Evolutionary conservation across 805 yeast species (phyloP).

Genomic region (Zygosaccharomyces gambellarensis): DNA sequence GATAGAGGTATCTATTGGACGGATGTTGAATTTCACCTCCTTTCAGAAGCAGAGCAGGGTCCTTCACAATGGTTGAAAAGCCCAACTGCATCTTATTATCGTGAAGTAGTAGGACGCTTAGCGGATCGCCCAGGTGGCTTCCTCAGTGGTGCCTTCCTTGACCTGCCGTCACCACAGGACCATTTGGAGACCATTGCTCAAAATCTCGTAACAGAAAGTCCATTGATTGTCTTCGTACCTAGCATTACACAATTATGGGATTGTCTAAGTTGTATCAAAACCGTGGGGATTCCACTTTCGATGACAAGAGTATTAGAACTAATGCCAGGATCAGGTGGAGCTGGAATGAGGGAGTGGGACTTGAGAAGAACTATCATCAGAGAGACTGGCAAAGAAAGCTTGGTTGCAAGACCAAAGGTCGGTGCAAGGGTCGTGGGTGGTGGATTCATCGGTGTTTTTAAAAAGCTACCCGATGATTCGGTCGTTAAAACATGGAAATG

Average conservation of each 20-base stretch:
- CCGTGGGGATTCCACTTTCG: slow-evolving; percentile 33
- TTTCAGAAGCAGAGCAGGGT: slow-evolving; percentile 27
- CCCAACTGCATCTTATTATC: slow-evolving; percentile 13
- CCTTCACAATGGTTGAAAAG: slow-evolving; percentile 40
- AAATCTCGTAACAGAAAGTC: slow-evolving; percentile 39
- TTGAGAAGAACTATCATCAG: slow-evolving; percentile 38
- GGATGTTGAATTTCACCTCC: slow-evolving; percentile 44
- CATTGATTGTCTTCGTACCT: slow-evolving; percentile 44
- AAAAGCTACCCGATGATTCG: slow-evolving; percentile 25
- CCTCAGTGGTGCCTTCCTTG: slow-evolving; percentile 43
- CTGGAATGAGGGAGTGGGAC: slow-evolving; percentile 51
- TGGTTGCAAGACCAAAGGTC: slow-evolving; percentile 48
- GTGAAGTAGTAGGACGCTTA: slow-evolving; percentile 18
- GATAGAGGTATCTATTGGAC: slow-evolving; percentile 40
- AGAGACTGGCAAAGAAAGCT: slow-evolving; percentile 38
- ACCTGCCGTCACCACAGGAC: slow-evolving; percentile 42
- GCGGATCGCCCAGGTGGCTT: slow-evolving; percentile 24
- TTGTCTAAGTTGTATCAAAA: slow-evolving; percentile 33
- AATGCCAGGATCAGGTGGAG: slow-evolving; percentile 43
- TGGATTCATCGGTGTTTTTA: slow-evolving; percentile 46
- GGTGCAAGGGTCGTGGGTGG: slow-evolving; percentile 47
- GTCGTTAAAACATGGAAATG: slow-evolving; percentile 11
- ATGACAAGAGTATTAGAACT: slow-evolving; percentile 41
- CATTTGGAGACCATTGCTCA: slow-evolving; percentile 35
- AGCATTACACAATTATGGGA: slow-evolving; percentile 46